Percentiles rank a stretch among this genome's conserved stretches.
Conservation (phyloP, 192 early-diverging fungal species). For the Backusella liffmaniae region DNA sequence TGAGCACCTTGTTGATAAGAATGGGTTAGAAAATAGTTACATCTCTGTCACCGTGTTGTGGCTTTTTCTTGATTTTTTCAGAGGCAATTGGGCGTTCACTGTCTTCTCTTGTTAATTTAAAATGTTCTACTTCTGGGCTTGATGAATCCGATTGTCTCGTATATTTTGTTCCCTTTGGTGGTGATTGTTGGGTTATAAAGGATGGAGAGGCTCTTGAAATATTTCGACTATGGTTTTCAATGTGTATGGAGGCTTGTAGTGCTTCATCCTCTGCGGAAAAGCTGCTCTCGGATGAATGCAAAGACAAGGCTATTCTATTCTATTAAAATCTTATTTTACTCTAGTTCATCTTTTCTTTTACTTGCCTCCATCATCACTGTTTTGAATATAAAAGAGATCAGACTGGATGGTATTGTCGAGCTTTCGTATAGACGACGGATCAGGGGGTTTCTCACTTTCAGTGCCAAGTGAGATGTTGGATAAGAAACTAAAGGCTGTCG, state of each 20-base stretch:
- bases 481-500: conserved; percentile 34
- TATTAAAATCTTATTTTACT: not conserved
- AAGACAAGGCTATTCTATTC: conserved; percentile 13
- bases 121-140: conserved; percentile 22
- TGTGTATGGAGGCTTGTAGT: conserved; percentile 1
- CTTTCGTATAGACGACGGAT: conserved; percentile 3
- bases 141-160: conserved; percentile 15
- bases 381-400: not conserved
- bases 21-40: not conserved
- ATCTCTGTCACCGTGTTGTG: conserved; percentile 13
- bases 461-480: conserved; percentile 34
- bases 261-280: conserved; percentile 25
- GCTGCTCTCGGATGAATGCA: conserved; percentile 35
- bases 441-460: conserved; percentile 15
- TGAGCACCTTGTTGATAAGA: not conserved
- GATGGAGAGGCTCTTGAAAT: conserved; percentile 18
- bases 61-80: conserved; percentile 41
- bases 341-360: not conserved
- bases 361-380: conserved; percentile 5
- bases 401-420: not conserved
- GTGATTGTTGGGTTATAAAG: conserved; percentile 22
- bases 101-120: conserved; percentile 38
- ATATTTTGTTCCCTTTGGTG: conserved; percentile 9
- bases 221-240: not conserved
- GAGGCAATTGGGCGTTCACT: conserved; percentile 38